Conservation (phyloP, 2,329 filamentous ascomycete genomes). For the Coniochaeta sp. region DNA sequence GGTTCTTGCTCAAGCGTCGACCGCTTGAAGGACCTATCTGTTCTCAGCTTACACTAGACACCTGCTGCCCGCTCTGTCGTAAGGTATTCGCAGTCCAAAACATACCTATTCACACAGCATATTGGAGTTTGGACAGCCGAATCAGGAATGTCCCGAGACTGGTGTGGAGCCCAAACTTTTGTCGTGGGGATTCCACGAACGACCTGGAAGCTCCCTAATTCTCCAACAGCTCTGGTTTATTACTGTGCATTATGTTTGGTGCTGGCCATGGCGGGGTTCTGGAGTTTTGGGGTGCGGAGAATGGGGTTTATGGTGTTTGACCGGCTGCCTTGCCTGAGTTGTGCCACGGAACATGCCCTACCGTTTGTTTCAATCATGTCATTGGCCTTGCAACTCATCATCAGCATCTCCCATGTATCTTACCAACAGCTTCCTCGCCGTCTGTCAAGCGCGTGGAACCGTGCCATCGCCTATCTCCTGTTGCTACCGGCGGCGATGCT, state of each 20-base stretch:
- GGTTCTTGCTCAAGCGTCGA: not conserved
- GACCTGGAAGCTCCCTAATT: not conserved
- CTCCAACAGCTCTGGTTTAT: not conserved
- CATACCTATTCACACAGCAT: not conserved
- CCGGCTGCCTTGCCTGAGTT: not conserved
- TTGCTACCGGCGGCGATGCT: too few species aligned
- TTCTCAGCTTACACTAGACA: not conserved
- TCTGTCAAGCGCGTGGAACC: not conserved
- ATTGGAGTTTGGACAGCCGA: not conserved
- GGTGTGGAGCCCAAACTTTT: not conserved
- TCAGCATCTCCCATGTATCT: too few species aligned
- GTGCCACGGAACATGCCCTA: constrained; percentile 10
- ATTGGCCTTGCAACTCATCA: not conserved
- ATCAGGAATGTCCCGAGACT: not conserved
- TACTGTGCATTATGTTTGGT: not conserved
- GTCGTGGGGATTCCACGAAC: not conserved
- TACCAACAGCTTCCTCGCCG: not conserved
- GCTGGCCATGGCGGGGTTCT: not conserved
- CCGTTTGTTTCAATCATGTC: constrained; percentile 6
- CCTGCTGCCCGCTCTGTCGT: not conserved
- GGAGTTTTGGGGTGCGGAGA: not conserved
- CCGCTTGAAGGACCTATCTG: not conserved
- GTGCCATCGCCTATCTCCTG: too few species aligned
- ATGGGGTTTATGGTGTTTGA: not conserved
- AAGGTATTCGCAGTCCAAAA: not conserved